Percentiles rank a stretch among this genome's conserved stretches.
Conservation (phyloP, 257 asterid genomes). For the Nemophila menziesii region DNA sequence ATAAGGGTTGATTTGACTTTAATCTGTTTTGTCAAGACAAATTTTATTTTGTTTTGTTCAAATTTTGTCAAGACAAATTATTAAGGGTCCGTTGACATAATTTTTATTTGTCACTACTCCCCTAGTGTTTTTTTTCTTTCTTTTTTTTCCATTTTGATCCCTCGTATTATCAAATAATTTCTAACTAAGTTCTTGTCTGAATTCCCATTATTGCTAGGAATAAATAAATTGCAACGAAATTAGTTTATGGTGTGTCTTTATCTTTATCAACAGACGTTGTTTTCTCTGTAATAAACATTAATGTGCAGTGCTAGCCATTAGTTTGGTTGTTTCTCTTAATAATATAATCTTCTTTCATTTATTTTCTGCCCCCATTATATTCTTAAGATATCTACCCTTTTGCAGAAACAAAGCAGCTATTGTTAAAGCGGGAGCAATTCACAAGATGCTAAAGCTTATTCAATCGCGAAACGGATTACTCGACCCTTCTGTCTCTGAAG, state of each 20-base stretch:
- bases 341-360: too few species aligned
- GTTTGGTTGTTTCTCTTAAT: too few species aligned
- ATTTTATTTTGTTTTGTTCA: too few species aligned
- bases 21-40: too few species aligned
- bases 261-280: neutral
- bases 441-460: conserved; percentile 63
- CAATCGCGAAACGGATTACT: conserved; percentile 19
- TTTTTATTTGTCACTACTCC: too few species aligned
- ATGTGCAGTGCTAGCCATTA: too few species aligned
- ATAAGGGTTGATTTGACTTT: too few species aligned
- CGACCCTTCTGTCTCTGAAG: conserved; percentile 36
- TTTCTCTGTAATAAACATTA: neutral
- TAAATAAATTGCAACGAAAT: neutral
- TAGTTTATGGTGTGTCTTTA: neutral
- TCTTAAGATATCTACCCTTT: conserved; percentile 2
- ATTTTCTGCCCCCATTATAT: conserved; percentile 1
- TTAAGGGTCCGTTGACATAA: too few species aligned
- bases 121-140: too few species aligned
- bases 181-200: neutral
- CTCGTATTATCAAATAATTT: neutral
- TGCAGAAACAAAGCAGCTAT: conserved; percentile 81
- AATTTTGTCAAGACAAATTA: too few species aligned
- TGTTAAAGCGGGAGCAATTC: conserved; percentile 79
- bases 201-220: neutral
- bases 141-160: too few species aligned